Evolutionary conservation across 169 alveolate genomes (phyloP).

Genomic region (Babesia caballi): DNA sequence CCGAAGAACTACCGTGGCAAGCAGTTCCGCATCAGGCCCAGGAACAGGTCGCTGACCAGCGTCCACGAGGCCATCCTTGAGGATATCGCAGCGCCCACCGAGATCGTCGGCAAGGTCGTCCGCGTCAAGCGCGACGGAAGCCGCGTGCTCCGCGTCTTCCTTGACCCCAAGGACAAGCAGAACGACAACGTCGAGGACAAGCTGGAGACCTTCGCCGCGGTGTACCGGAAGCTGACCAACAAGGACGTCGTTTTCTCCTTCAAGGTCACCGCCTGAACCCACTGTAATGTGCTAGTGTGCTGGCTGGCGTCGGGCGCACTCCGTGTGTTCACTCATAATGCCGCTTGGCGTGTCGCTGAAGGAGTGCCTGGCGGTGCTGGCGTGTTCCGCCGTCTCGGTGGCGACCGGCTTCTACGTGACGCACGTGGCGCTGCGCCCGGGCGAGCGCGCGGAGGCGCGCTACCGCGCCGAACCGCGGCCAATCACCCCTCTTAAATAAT

Average conservation of each 20-base stretch:
- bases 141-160: constrained; percentile 87
- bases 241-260: constrained; percentile 90
- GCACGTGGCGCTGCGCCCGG: constrained; percentile 37
- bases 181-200: constrained; percentile 91
- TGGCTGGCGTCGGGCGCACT: not conserved
- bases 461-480: not conserved
- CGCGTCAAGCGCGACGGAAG: constrained; percentile 93
- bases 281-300: constrained; percentile 5
- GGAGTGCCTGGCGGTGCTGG: constrained; percentile 47
- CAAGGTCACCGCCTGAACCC: constrained; percentile 38
- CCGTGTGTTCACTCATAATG: constrained; percentile 3
- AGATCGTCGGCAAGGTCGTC: constrained; percentile 88
- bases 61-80: constrained; percentile 95
- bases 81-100: constrained; percentile 93
- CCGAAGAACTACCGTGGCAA: constrained; percentile 83
- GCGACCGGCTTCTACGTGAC: constrained; percentile 41
- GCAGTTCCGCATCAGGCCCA: constrained; percentile 89
- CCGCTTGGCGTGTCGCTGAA: constrained; percentile 50
- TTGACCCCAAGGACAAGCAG: constrained; percentile 93
- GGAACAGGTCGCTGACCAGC: constrained; percentile 91
- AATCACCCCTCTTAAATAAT: constrained; percentile 8
- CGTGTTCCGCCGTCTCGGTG: constrained; percentile 38
- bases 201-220: constrained; percentile 91
- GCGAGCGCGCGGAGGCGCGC: constrained; percentile 21
- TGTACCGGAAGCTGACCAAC: constrained; percentile 90